Evolutionary conservation across 176 grass and related monocot species (phyloP), one percentile per base, ranked within the genome.

Genomic region (Coix lacrymajobi): DNA sequence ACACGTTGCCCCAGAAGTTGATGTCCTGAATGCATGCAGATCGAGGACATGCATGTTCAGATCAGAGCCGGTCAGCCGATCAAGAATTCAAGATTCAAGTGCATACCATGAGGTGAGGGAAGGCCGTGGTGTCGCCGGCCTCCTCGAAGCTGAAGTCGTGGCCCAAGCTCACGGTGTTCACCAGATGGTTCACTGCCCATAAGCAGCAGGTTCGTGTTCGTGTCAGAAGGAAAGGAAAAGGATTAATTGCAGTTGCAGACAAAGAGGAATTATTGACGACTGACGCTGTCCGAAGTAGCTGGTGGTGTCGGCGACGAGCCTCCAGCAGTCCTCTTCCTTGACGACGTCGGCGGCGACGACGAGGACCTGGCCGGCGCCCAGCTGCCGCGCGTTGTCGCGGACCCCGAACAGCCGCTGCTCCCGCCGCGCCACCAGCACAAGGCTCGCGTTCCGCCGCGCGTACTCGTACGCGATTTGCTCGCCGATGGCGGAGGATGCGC

Each of bases 381-480:
- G 60, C 3, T 69, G 61, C 20, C 92, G 76, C 0, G 92, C 86
- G 70, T 91, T 94, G 64, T 98, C 95, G 73, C 92, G 88, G 12
- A 98, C 76, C 11, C 73, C 92, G 36, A 94, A 91, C 34, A 94
- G 86, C 45, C 92, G 89, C 16, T 94, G 86, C 84, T 98, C 95
- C 78, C 95, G 83, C 71, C 95, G 87, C 16, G 92, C 95, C 45
- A 98, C 95, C 65, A 98, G 69, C 54, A 94, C 95, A 70, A 98
- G 79, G 65, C 74, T 91, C 14, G 92, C 90, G 75, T 86, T 91
- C 75, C 90, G 88, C 71, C 84, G 73, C 22, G 95, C 95, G 75
- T 98, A 94, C 81, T 94, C 95, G 49, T 98, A 98, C 12, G 92
- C 95, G 43, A 98, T 87, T 88, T 98, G 95, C 95, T 95, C 95